Percentiles rank a stretch among this genome's conserved stretches.
Conservation (phyloP, 495 filamentous ascomycete genomes). For the Articulospora tetracladia region DNA sequence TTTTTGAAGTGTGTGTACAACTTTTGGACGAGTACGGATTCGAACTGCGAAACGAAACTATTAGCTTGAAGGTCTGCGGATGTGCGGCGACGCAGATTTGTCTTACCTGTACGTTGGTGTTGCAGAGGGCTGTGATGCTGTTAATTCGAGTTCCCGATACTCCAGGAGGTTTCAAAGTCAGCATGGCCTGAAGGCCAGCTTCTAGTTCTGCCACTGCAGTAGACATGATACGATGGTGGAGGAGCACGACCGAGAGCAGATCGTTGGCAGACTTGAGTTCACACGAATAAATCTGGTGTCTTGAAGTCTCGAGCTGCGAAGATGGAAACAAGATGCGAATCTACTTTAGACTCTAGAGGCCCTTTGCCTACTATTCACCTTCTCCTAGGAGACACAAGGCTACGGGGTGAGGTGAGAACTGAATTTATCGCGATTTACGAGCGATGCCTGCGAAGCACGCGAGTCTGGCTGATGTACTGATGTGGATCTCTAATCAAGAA, state of each 20-base stretch:
- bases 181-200: constrained; percentile 85
- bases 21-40: constrained; percentile 92
- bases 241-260: constrained; percentile 12
- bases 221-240: constrained; percentile 69
- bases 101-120: constrained; percentile 90
- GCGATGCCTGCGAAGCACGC: constrained; percentile 19
- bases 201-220: constrained; percentile 85
- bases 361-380: constrained; percentile 3
- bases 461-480: neutral
- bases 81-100: neutral
- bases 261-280: constrained; percentile 15
- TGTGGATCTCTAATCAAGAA: constrained; percentile 1
- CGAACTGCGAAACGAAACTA: constrained; percentile 60
- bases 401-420: constrained; percentile 17
- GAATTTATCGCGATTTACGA: constrained; percentile 16
- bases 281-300: constrained; percentile 14
- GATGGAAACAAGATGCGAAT: no score
- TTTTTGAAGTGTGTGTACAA: constrained; percentile 97
- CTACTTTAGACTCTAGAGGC: neutral
- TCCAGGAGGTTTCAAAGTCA: constrained; percentile 84
- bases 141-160: constrained; percentile 88
- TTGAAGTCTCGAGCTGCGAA: constrained; percentile 14
- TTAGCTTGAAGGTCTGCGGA: constrained; percentile 22
- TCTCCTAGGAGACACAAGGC: constrained; percentile 6
- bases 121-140: constrained; percentile 79